A percentile compares a stretch with the other conserved stretches of the same genome.
Conservation (phyloP, 225 moss, liverwort and hornwort species). For the Rhytidiadelphus loreus region DNA sequence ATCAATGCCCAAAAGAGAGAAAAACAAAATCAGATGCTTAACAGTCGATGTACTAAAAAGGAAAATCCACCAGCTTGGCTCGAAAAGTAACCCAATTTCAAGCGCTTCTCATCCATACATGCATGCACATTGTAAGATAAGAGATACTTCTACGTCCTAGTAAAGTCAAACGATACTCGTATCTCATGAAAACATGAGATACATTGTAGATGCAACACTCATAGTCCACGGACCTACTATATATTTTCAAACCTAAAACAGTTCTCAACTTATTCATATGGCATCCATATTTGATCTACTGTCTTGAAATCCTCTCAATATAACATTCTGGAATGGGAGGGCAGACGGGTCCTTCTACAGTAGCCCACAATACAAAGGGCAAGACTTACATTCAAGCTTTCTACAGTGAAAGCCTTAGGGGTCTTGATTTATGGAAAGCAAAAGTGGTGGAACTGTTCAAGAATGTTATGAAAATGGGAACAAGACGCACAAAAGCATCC, state of each 20-base stretch:
- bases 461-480: neutral
- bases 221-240: neutral
- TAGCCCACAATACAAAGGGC: neutral
- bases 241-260: neutral
- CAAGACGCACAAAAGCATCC: neutral
- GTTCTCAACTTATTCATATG: neutral
- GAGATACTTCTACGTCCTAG: neutral
- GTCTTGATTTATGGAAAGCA: too few relatives aligned
- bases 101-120: neutral
- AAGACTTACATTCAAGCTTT: neutral
- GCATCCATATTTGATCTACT: neutral
- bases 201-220: neutral
- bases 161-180: neutral
- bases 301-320: neutral
- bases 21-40: neutral
- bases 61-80: neutral
- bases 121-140: neutral
- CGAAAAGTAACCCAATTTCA: neutral
- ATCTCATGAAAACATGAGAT: neutral
- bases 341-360: neutral
- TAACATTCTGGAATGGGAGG: neutral
- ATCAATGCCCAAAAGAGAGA: neutral
- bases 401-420: neutral
- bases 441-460: neutral
- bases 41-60: neutral